These are phyloP conservation scores for Prunus yedoensis DNA, from an alignment of 331 rosid species.

Conservation along the genomic window DNA sequence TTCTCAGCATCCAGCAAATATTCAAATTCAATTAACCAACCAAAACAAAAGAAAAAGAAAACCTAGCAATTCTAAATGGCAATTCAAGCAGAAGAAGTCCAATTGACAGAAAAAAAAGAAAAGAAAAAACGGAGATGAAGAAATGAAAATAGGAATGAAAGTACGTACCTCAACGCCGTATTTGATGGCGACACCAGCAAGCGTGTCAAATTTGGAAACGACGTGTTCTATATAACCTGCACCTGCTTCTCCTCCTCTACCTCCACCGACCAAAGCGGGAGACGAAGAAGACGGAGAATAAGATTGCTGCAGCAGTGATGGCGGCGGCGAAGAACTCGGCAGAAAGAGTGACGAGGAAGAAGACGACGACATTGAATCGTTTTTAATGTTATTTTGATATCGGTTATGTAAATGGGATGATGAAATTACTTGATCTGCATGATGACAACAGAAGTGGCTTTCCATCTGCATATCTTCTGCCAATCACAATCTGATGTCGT, in stretches of 20 bases:
- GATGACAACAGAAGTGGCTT: neutral
- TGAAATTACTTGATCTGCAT: slow-evolving; percentile 1
- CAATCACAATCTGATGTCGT: neutral
- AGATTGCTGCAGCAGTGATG: neutral
- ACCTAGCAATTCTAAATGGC: neutral
- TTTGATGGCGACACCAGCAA: slow-evolving; percentile 87
- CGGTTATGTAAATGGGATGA: neutral
- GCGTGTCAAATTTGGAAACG: slow-evolving; percentile 75
- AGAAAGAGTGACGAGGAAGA: slow-evolving; percentile 18
- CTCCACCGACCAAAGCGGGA: neutral
- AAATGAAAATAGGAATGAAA: neutral
- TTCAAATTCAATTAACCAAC: neutral
- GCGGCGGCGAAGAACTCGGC: slow-evolving; percentile 25
- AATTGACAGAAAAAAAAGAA: neutral
- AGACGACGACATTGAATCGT: slow-evolving; percentile 5
- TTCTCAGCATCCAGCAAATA: slow-evolving; percentile 4
- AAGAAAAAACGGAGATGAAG: neutral
- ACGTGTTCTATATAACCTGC: slow-evolving; percentile 55
- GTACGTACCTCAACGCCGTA: slow-evolving; percentile 79
- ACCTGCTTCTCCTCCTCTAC: neutral
- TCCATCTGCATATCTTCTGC: neutral
- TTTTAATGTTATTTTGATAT: neutral
- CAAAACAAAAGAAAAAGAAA: neutral
- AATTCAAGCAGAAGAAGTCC: neutral
- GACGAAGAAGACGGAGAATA: slow-evolving; percentile 16